Percentiles rank a stretch among this genome's conserved stretches.
These are phyloP conservation scores for Chaetomiaceae sp. DNA, from an alignment of 2,329 filamentous ascomycete species.

Conservation along the genomic window DNA sequence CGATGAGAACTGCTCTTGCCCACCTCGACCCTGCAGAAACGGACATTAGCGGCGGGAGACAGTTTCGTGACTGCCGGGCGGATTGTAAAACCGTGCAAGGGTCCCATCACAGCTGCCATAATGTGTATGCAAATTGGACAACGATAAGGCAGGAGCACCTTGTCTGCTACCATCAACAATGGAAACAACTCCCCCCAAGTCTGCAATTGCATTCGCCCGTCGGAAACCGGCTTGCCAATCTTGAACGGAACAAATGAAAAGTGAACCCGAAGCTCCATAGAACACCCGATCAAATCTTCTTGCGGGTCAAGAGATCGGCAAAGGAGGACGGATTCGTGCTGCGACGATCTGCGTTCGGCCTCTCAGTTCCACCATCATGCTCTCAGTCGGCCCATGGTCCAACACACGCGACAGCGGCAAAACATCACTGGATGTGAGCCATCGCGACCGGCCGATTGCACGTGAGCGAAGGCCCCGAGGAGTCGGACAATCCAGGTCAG, in stretches of 20 bases:
- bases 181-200: too few relatives aligned
- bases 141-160: too few relatives aligned
- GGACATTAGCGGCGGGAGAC: too few relatives aligned
- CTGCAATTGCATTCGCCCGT: neutral
- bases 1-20: neutral
- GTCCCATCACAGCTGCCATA: too few relatives aligned
- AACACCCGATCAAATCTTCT: conserved; percentile 7
- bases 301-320: neutral
- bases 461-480: too few relatives aligned
- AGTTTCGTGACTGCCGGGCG: too few relatives aligned
- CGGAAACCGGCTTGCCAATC: neutral
- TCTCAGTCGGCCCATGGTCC: neutral
- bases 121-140: too few relatives aligned
- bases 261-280: conserved; percentile 4
- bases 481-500: too few relatives aligned
- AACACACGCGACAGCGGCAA: neutral
- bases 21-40: neutral
- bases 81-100: too few relatives aligned
- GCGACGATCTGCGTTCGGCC: neutral
- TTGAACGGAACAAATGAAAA: neutral
- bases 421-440: conserved; percentile 2
- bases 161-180: too few relatives aligned
- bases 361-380: neutral
- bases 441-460: too few relatives aligned
- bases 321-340: neutral